Evolutionary conservation across 768 basidiomycete genomes (phyloP).

Genomic region (Trametes sanguinea): DNA sequence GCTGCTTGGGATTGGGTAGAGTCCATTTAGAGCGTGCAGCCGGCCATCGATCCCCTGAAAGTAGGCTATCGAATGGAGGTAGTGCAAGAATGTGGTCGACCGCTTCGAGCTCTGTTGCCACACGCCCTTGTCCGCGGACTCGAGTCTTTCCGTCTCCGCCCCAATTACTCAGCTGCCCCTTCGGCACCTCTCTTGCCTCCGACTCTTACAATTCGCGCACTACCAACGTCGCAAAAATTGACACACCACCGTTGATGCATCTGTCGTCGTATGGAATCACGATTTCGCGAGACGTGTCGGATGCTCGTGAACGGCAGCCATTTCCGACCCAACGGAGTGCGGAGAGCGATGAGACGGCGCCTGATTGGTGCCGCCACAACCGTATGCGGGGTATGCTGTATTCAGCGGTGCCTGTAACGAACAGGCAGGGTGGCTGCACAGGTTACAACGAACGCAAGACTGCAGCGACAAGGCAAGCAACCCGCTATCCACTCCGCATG

Average conservation of each 20-base stretch:
- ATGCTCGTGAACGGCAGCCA: no score
- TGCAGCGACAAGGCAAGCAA: neutral
- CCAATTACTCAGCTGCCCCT: conserved; percentile 16
- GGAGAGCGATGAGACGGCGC: neutral
- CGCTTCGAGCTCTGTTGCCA: conserved; percentile 8
- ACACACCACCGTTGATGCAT: no score
- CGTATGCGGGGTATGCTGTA: neutral
- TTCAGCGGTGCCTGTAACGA: neutral
- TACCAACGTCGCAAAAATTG: no score
- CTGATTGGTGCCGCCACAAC: neutral
- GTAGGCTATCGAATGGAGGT: conserved; percentile 30
- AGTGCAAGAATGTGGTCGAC: conserved; percentile 21
- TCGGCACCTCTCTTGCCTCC: neutral
- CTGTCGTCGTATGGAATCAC: no score
- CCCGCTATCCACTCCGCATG: no score
- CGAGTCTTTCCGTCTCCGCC: conserved; percentile 15
- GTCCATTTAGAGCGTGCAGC: conserved; percentile 90
- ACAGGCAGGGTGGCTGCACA: neutral
- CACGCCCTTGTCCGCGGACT: conserved; percentile 20
- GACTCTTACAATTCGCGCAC: neutral
- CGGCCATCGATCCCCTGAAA: conserved; percentile 70
- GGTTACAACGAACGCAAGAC: neutral
- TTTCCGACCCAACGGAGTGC: no score
- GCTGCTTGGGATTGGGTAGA: conserved; percentile 78
- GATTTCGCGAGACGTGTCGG: neutral